Percentiles rank a stretch among this genome's conserved stretches.
phyloP scores from a whole-genome alignment of 2,329 filamentous ascomycete genomes.

The Phaeosphaeriaceae sp. region DNA sequence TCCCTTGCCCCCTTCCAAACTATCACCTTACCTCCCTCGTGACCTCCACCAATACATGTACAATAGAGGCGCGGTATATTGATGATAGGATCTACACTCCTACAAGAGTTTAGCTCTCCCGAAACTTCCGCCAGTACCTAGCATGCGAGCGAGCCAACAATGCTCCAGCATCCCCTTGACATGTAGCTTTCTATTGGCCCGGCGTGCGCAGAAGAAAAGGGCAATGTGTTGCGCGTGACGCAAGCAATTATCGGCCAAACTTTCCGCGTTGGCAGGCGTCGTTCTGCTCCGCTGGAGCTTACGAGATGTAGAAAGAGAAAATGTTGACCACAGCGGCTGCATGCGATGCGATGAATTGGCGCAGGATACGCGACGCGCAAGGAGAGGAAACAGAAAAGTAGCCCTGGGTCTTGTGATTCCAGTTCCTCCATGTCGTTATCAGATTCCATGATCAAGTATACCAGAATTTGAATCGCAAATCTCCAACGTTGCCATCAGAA shows the following conservation, averaged over 20 bases:
- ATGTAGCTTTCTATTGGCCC: not conserved
- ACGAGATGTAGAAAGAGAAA: not conserved
- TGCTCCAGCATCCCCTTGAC: not conserved
- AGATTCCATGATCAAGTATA: no score
- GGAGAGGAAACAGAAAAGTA: no score
- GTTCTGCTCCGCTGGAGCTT: slow-evolving; percentile 7
- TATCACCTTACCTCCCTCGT: no score
- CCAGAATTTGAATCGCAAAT: no score
- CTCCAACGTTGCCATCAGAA: no score
- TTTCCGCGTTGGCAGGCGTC: not conserved
- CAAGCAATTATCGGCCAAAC: not conserved
- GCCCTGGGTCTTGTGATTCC: no score
- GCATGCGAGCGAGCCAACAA: not conserved
- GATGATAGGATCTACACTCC: not conserved
- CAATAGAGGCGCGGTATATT: not conserved
- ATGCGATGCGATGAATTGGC: not conserved
- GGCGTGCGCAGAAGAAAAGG: no score
- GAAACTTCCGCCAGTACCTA: not conserved
- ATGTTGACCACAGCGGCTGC: not conserved
- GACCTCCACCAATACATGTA: not conserved
- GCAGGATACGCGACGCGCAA: no score
- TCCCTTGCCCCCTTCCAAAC: no score
- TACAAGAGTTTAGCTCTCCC: not conserved
- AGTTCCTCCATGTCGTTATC: no score
- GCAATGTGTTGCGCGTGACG: not conserved